Conservation (phyloP, 2,329 filamentous ascomycete genomes). For the Ascochyta koolunga region DNA sequence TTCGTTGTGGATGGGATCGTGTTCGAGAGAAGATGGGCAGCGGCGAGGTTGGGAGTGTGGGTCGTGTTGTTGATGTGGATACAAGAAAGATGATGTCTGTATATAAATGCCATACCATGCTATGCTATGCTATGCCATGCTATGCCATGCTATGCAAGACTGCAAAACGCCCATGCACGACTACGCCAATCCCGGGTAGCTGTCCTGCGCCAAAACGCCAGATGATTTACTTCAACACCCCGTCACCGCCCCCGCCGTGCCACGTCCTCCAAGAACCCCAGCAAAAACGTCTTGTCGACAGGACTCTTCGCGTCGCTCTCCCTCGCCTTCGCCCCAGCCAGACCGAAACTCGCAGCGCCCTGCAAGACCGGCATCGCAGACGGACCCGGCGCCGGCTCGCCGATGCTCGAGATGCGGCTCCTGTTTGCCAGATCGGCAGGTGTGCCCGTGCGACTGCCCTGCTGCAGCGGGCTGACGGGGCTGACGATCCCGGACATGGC, state of each 20-base stretch:
- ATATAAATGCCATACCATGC: too few species aligned
- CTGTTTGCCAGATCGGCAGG: constrained; percentile 37
- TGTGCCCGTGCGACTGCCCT: constrained; percentile 31
- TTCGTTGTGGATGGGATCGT: too few species aligned
- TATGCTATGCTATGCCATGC: too few species aligned
- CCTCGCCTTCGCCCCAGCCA: not conserved
- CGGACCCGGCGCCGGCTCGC: constrained; percentile 23
- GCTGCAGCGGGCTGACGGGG: constrained; percentile 46
- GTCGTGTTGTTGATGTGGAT: too few species aligned
- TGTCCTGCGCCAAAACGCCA: not conserved
- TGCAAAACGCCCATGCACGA: not conserved
- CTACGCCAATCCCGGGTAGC: not conserved
- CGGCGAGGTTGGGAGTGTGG: too few species aligned
- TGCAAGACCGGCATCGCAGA: not conserved
- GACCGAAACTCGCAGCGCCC: not conserved
- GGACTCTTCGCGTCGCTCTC: constrained; percentile 50
- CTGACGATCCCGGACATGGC: constrained; percentile 46
- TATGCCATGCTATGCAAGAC: not conserved
- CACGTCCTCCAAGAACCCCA: constrained; percentile 72
- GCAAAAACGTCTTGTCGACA: constrained; percentile 75
- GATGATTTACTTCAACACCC: not conserved
- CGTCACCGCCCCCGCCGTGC: constrained; percentile 37
- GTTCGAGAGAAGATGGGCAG: too few species aligned
- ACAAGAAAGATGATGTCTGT: too few species aligned
- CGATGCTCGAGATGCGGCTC: constrained; percentile 45